Evolutionary conservation across 306 rosid genomes (phyloP), one percentile per base, ranked within the genome.

Genomic region (Benincasa hispida): DNA sequence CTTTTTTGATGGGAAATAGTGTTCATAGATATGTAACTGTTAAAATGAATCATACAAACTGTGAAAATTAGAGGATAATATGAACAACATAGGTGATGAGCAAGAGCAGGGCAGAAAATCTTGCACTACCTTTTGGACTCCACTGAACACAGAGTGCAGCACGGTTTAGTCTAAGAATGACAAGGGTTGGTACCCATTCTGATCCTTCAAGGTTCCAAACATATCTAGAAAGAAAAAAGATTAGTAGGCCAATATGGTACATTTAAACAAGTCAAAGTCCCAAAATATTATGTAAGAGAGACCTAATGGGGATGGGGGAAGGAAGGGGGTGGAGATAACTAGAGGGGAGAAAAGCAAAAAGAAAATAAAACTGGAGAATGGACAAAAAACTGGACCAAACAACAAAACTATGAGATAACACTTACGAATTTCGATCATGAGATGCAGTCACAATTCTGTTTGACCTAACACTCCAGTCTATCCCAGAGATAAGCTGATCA

Each of bases 361-460:
- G 10, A 30, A 35, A 19, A 19, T 9, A 13, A 70, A 45, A 76
- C 37, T 19, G 22, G 5, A 28, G 19, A 14, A 42, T 17, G 21
- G 55, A 76, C 72, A 45, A 14, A 45, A 24, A 30, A 28, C 10
- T 1, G 14, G 22, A 8, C 41, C 24, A 48, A 53, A 47, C 55
- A 47, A 76, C 37, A 37, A 22, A 72, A 41, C 79, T 57, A 63
- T 62, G 69, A 59, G 78, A 24, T 75, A 80, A 66, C 72, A 94
- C 97, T 94, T 79, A 94, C 98, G 99, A 94, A 88, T 90, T 92
- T 42, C 98, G 92, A 88, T 92, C 99, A 82, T 90, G 98, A 76
- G 98, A 95, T 68, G 97, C 93, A 39, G 96, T 92, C 72, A 95
- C 99, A 59, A 95, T 95, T 84, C 68, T 90, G 88, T 95, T 95